Evolutionary conservation across 225 moss, liverwort and hornwort species (phyloP).

Genomic region (Pleurozium schreberi): DNA sequence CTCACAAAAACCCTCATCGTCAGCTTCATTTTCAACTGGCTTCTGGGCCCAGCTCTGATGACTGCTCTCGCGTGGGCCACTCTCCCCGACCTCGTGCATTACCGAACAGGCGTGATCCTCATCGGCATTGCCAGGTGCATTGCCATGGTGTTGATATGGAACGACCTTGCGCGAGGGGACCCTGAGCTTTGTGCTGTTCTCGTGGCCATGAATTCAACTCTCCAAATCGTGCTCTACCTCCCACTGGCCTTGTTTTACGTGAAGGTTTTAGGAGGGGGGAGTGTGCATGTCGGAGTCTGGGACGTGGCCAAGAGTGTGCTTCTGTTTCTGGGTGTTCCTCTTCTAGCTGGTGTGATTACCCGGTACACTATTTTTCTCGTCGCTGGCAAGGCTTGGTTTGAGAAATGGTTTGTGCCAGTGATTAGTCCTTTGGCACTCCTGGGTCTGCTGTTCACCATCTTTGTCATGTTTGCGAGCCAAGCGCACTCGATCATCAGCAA

Average conservation of each 20-base stretch:
- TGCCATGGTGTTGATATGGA: conserved; percentile 84
- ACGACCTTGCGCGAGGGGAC: conserved; percentile 65
- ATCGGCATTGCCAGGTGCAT: conserved; percentile 75
- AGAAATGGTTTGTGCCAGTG: conserved; percentile 46
- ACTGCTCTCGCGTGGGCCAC: conserved; percentile 91
- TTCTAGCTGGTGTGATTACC: conserved; percentile 39
- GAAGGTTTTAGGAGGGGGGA: conserved; percentile 49
- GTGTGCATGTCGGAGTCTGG: conserved; percentile 43
- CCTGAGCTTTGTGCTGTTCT: conserved; percentile 60
- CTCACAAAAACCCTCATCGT: conserved; percentile 46
- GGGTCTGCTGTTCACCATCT: conserved; percentile 64
- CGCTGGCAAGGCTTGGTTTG: conserved; percentile 55
- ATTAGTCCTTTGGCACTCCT: conserved; percentile 64
- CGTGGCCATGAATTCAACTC: conserved; percentile 61
- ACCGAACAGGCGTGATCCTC: conserved; percentile 73
- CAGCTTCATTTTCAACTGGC: conserved; percentile 65
- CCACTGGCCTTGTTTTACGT: conserved; percentile 64
- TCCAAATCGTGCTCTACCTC: conserved; percentile 63
- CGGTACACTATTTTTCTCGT: conserved; percentile 27
- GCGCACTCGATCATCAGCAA: conserved; percentile 59
- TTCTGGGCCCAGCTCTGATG: conserved; percentile 71
- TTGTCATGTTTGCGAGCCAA: conserved; percentile 73
- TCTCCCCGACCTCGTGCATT: conserved; percentile 61
- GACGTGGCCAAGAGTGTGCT: conserved; percentile 66
- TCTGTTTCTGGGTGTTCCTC: conserved; percentile 57